These are phyloP conservation scores for Filobasidium wieringae DNA, from an alignment of 768 basidiomycete genomes.

Conservation along the genomic window DNA sequence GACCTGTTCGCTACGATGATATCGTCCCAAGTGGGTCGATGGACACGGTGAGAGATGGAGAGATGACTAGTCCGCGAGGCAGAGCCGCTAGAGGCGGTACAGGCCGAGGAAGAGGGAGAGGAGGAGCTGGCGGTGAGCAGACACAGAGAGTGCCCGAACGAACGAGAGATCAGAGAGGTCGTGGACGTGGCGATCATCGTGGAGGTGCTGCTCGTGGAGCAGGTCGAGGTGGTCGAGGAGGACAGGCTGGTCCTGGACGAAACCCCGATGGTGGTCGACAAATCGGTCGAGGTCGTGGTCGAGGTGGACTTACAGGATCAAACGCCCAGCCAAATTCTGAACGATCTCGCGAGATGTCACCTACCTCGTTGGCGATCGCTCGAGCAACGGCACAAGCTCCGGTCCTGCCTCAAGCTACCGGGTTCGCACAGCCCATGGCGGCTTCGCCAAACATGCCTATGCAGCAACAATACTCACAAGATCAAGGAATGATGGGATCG, in stretches of 20 bases:
- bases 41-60: neutral
- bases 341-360: conserved; percentile 11
- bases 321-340: neutral
- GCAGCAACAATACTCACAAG: neutral
- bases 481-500: neutral
- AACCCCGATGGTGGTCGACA: conserved; percentile 12
- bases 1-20: conserved; percentile 28
- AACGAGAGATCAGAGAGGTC: neutral
- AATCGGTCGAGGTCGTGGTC: conserved; percentile 10
- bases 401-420: neutral
- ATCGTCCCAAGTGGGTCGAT: conserved; percentile 5
- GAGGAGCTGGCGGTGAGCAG: neutral
- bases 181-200: neutral
- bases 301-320: conserved; percentile 2
- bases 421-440: neutral
- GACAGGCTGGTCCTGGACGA: neutral
- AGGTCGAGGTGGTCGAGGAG: conserved; percentile 5
- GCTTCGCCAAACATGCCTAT: neutral
- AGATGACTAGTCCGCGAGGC: conserved; percentile 1
- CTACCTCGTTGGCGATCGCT: conserved; percentile 12
- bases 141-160: neutral
- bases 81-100: conserved; percentile 7
- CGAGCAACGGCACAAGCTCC: conserved; percentile 1
- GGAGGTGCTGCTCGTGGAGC: conserved; percentile 7
- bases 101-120: neutral